A percentile compares a stretch with the other conserved stretches of the same genome.
phyloP scores from a whole-genome alignment of 2,329 filamentous ascomycete genomes.

The Alternaria sp. region DNA sequence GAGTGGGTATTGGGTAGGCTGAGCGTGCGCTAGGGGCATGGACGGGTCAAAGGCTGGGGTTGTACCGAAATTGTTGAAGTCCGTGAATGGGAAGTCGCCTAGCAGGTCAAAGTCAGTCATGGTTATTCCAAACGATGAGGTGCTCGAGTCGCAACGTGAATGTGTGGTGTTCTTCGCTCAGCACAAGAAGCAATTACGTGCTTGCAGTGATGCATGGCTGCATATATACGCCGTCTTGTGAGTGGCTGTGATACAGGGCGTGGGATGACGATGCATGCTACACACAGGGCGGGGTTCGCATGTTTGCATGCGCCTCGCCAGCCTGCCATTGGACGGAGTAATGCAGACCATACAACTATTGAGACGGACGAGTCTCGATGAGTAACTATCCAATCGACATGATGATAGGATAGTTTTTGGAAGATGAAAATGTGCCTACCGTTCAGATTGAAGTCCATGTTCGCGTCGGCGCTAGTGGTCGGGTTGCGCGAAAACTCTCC shows the following conservation, averaged over 20 bases:
- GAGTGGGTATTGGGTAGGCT: constrained; percentile 38
- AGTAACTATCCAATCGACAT: constrained; percentile 19
- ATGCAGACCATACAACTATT: constrained; percentile 26
- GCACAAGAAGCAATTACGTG: constrained; percentile 49
- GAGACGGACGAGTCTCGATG: constrained; percentile 20
- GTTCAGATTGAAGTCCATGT: constrained; percentile 49
- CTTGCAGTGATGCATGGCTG: constrained; percentile 41
- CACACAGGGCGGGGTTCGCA: constrained; percentile 40
- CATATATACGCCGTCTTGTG: constrained; percentile 28
- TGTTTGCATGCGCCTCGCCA: constrained; percentile 30
- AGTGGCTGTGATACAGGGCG: constrained; percentile 36
- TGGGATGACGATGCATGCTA: constrained; percentile 43
- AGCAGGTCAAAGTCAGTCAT: constrained; percentile 51
- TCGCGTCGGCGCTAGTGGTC: constrained; percentile 32
- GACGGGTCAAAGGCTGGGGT: constrained; percentile 45
- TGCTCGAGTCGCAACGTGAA: constrained; percentile 20
- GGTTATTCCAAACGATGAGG: constrained; percentile 17
- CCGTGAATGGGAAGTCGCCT: constrained; percentile 57
- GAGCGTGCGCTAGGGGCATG: constrained; percentile 41
- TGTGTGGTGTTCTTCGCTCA: constrained; percentile 23
- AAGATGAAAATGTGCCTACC: constrained; percentile 39
- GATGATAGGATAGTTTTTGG: constrained; percentile 12
- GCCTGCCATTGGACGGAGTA: constrained; percentile 35
- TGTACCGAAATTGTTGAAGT: constrained; percentile 55
- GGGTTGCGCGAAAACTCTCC: constrained; percentile 26